These are phyloP conservation scores for Globisporangium perplexum DNA, from an alignment of 352 stramenopile genomes.

Conservation along the genomic window DNA sequence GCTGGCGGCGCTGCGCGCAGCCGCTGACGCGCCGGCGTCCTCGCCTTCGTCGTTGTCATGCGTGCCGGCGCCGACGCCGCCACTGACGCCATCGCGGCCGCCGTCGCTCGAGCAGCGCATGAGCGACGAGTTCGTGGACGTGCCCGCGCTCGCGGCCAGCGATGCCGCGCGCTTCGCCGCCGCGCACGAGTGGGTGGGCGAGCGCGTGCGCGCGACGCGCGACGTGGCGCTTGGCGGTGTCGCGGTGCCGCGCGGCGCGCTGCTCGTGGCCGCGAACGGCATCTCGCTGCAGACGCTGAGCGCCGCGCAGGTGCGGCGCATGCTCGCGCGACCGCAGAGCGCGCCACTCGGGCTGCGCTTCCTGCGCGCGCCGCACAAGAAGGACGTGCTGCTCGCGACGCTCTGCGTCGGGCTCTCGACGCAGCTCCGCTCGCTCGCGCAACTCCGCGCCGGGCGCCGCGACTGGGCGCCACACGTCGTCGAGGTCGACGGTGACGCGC, in stretches of 20 bases:
- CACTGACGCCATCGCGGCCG: neutral
- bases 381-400: conserved; percentile 43
- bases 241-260: conserved; percentile 36
- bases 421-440: conserved; percentile 55
- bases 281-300: conserved; percentile 56
- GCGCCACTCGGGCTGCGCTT: conserved; percentile 44
- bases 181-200: conserved; percentile 48
- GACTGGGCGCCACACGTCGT: conserved; percentile 62
- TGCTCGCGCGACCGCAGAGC: conserved; percentile 26
- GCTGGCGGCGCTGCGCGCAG: conserved; percentile 27
- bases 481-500: conserved; percentile 53
- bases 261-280: conserved; percentile 57
- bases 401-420: conserved; percentile 45
- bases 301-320: conserved; percentile 28
- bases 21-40: conserved; percentile 1
- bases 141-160: conserved; percentile 20
- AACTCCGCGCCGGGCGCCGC: conserved; percentile 21
- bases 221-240: conserved; percentile 24
- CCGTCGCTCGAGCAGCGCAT: conserved; percentile 13
- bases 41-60: too few species aligned
- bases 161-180: conserved; percentile 26
- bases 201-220: conserved; percentile 42
- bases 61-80: conserved; percentile 1
- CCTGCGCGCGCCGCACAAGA: conserved; percentile 36
- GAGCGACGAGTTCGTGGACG: conserved; percentile 23